These are phyloP conservation scores for Phytopythium sindhum DNA, from an alignment of 352 stramenopile genomes.

Conservation along the genomic window DNA sequence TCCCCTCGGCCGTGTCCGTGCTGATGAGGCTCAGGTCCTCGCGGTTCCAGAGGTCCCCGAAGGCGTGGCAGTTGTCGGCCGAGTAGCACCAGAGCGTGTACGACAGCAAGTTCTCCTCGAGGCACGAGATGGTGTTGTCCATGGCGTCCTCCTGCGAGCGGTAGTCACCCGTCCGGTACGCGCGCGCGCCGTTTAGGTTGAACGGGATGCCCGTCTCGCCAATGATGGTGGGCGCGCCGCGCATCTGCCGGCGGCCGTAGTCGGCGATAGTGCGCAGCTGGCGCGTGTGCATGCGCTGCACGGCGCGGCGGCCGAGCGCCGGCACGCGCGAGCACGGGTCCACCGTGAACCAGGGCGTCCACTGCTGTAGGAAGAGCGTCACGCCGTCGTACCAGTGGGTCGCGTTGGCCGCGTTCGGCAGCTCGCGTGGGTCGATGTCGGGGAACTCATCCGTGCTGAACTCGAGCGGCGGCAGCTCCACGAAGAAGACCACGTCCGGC, in stretches of 20 bases:
- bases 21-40: constrained; percentile 72
- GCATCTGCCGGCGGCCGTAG: constrained; percentile 50
- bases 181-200: constrained; percentile 52
- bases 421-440: constrained; percentile 41
- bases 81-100: constrained; percentile 86
- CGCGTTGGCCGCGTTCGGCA: constrained; percentile 76
- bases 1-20: constrained; percentile 17
- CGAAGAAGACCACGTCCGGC: constrained; percentile 67
- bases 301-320: constrained; percentile 58
- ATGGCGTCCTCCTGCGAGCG: constrained; percentile 50
- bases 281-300: constrained; percentile 51
- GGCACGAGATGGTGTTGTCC: constrained; percentile 65
- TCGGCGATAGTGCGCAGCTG: constrained; percentile 60
- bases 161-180: constrained; percentile 52
- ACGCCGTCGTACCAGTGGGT: constrained; percentile 91
- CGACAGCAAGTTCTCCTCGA: constrained; percentile 72
- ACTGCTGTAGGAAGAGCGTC: constrained; percentile 79
- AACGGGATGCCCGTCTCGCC: constrained; percentile 72
- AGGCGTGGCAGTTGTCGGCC: constrained; percentile 45
- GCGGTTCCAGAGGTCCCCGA: constrained; percentile 66
- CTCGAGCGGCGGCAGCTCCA: constrained; percentile 77
- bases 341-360: constrained; percentile 71
- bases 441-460: constrained; percentile 70
- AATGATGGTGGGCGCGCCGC: constrained; percentile 59
- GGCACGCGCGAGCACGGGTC: constrained; percentile 60